Conservation (phyloP, 176 grass and related monocot genomes). For the Lolium perenne region DNA sequence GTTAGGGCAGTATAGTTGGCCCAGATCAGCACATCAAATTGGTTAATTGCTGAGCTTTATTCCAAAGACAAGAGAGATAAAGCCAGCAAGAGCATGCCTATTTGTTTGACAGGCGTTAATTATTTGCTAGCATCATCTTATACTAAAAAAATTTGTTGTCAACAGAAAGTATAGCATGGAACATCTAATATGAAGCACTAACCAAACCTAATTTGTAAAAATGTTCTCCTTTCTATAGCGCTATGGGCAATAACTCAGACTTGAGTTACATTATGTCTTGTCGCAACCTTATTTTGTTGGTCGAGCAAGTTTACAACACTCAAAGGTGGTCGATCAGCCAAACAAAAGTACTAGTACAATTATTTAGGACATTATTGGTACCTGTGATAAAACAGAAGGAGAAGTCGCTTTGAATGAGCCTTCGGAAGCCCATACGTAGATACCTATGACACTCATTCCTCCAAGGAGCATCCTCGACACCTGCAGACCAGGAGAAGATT, state of each 20-base stretch:
- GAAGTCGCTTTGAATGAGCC: conserved; percentile 79
- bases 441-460: conserved; percentile 77
- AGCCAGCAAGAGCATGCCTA: neutral
- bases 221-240: neutral
- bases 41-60: neutral
- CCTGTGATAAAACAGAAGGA: conserved; percentile 72
- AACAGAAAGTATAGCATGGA: neutral
- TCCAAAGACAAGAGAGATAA: neutral
- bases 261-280: neutral
- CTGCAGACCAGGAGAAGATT: conserved; percentile 39
- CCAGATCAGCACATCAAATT: neutral
- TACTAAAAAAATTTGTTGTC: neutral
- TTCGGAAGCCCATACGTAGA: conserved; percentile 89
- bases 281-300: neutral
- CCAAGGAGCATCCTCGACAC: conserved; percentile 92
- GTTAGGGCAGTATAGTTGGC: neutral
- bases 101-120: neutral
- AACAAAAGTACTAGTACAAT: neutral
- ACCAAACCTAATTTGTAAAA: neutral
- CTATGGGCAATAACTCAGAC: neutral
- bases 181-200: neutral
- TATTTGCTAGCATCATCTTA: neutral
- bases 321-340: neutral
- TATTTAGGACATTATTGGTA: neutral
- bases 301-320: neutral